Conservation (phyloP, 176 grass and related monocot genomes). For the Musa acuminata region DNA sequence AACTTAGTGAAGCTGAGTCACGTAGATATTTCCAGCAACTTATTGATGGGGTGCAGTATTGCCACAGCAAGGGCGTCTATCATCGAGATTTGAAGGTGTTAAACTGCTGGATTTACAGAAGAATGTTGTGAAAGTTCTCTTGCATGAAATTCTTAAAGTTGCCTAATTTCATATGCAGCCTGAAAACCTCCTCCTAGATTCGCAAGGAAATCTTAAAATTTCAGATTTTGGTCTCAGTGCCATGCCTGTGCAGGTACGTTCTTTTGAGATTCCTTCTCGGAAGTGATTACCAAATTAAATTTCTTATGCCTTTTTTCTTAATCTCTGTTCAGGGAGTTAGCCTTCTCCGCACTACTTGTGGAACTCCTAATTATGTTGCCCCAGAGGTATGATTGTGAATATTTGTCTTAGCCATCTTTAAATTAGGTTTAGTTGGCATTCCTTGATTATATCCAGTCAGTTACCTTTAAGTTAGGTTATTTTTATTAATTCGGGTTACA, state of each 20-base stretch:
- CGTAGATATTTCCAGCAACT: constrained; percentile 95
- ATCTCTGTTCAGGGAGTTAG: constrained; percentile 44
- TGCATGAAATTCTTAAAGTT: constrained; percentile 19
- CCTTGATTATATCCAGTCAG: not conserved
- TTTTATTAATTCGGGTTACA: not conserved
- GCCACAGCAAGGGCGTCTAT: constrained; percentile 83
- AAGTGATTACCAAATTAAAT: not conserved
- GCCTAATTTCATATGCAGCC: constrained; percentile 51
- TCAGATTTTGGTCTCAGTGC: constrained; percentile 97
- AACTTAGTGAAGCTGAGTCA: constrained; percentile 76
- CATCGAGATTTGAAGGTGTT: constrained; percentile 93
- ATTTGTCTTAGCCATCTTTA: not conserved
- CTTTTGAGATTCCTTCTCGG: constrained; percentile 19
- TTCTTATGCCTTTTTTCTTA: constrained; percentile 18
- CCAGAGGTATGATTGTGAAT: constrained; percentile 52
- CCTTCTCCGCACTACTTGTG: constrained; percentile 82
- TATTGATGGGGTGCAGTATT: constrained; percentile 92
- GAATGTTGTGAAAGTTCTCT: constrained; percentile 11
- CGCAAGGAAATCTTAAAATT: constrained; percentile 97
- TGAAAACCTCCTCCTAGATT: constrained; percentile 96
- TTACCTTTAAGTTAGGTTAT: not conserved
- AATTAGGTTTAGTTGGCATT: not conserved
- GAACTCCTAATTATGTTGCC: constrained; percentile 99
- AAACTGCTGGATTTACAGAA: constrained; percentile 11
- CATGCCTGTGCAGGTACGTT: constrained; percentile 63